phyloP scores from a whole-genome alignment of 768 basidiomycete species.

The Leccinum sublutescens region DNA sequence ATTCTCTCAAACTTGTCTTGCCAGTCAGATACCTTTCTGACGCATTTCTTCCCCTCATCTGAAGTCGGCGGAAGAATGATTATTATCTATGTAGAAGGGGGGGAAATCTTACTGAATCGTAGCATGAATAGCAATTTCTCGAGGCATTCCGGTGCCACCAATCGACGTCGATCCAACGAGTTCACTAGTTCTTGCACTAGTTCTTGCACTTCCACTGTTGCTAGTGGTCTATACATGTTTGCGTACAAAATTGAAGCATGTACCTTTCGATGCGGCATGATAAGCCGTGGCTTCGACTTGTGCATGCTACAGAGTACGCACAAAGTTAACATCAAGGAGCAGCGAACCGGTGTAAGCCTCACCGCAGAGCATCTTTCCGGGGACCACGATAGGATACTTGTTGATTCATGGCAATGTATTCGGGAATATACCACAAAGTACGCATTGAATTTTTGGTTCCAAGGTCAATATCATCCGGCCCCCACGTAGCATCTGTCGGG shows the following conservation, averaged over 20 bases:
- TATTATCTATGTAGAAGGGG: neutral
- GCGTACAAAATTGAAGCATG: neutral
- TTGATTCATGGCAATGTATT: no score
- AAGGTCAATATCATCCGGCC: no score
- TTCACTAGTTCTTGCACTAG: neutral
- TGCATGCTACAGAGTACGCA: conserved; percentile 2
- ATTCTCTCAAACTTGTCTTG: conserved; percentile 3
- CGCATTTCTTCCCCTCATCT: conserved; percentile 20
- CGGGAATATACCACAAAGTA: no score
- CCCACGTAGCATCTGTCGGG: conserved; percentile 5
- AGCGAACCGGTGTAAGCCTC: no score
- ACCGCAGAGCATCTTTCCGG: no score
- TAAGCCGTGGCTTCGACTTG: conserved; percentile 11
- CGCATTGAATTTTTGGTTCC: no score
- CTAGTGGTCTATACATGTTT: neutral
- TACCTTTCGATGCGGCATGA: neutral
- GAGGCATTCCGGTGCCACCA: conserved; percentile 9
- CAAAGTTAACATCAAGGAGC: neutral
- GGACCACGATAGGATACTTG: no score
- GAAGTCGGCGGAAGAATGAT: neutral
- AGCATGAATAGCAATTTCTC: conserved; percentile 16
- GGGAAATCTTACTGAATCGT: neutral
- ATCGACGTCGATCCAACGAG: conserved; percentile 2
- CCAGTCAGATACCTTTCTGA: conserved; percentile 16
- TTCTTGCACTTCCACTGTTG: neutral